Base-by-base conservation (phyloP, 257 asterid species). In the Ilex asprella region DNA sequence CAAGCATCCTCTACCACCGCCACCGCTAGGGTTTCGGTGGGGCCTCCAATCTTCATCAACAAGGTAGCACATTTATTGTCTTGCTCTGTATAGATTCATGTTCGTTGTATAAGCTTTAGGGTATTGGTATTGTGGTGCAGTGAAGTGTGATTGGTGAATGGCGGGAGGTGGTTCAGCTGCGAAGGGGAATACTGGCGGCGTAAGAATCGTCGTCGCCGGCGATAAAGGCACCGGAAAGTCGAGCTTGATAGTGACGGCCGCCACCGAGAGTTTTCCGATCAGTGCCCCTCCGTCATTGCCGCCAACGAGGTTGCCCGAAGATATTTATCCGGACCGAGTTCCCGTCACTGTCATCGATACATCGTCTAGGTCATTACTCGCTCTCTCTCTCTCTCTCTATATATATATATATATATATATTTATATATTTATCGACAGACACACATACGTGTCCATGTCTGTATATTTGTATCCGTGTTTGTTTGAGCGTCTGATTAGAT, bases 281-380 rank as follows among this genome's bases (percentile, higher is more conserved):
- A 78, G 63, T 79, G 88, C 79, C 4, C 92, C 96, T 11, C 90
- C 95, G 12, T 84, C 87, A 62, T 70, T 93, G 70, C 97, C 97
- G 39, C 96, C 95, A 0, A 89, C 95, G 7, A 76, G 96, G 87
- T 87, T 93, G 13, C 97, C 99, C 7, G 95, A 84, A 35, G 96
- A 90, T 76, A 56, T 84, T 70, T 87, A 84, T 67, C 97, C 95
- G 3, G 99, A 89, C 64, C 90, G 94, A 27, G 88, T 89, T 35
- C 97, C 99, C 1, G 88, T 87, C 67, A 93, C 92, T 70, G 79
- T 93, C 73, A 74, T 93, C n/a, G 99, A 93, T 73, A 89, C 99
- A 41, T 86, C 97, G 0, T 84, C 97, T 10, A 90, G 98, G 98
- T 86, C 57, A 32, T 29, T 10, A 5, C 0, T 12, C 58, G 58